Evolutionary conservation across 768 basidiomycete genomes (phyloP).

Genomic region (Coprinellus aureogranulatus): DNA sequence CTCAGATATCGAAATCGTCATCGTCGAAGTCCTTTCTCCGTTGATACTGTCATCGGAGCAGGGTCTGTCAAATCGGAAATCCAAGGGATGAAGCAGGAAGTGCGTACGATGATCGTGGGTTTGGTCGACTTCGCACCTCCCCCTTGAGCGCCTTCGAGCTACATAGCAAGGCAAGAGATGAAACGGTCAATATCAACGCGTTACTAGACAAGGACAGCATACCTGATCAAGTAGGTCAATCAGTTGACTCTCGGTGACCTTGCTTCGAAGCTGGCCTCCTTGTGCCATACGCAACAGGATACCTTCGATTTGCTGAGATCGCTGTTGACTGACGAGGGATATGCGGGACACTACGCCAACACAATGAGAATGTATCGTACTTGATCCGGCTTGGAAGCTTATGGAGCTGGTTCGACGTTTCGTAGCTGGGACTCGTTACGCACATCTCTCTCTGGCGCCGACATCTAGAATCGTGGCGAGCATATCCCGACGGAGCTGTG

Average conservation of each 20-base stretch:
- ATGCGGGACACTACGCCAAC: conserved; percentile 72
- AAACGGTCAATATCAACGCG: background rate
- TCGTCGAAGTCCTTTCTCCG: conserved; percentile 66
- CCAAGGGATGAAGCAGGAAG: background rate
- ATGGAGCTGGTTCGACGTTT: too few species aligned
- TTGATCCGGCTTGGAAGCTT: background rate
- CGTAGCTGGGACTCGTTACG: conserved; percentile 21
- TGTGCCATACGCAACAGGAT: conserved; percentile 82
- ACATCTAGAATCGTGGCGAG: conserved; percentile 75
- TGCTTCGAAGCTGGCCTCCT: conserved; percentile 72
- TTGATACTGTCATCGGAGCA: conserved; percentile 44
- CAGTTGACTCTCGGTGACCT: conserved; percentile 77
- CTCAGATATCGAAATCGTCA: conserved; percentile 61
- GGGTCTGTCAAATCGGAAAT: background rate
- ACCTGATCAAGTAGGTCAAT: conserved; percentile 88
- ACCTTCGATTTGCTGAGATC: conserved; percentile 76
- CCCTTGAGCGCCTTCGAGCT: conserved; percentile 58
- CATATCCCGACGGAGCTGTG: conserved; percentile 72
- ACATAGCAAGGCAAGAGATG: background rate
- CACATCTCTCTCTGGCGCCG: conserved; percentile 80
- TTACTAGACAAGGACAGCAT: conserved; percentile 10
- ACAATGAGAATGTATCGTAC: background rate
- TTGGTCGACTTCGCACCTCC: conserved; percentile 49
- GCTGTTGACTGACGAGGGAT: conserved; percentile 77
- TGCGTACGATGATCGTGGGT: conserved; percentile 56